Conservation (phyloP, 1,284 basidiomycete species). For the Ustilago vetiveriae region DNA sequence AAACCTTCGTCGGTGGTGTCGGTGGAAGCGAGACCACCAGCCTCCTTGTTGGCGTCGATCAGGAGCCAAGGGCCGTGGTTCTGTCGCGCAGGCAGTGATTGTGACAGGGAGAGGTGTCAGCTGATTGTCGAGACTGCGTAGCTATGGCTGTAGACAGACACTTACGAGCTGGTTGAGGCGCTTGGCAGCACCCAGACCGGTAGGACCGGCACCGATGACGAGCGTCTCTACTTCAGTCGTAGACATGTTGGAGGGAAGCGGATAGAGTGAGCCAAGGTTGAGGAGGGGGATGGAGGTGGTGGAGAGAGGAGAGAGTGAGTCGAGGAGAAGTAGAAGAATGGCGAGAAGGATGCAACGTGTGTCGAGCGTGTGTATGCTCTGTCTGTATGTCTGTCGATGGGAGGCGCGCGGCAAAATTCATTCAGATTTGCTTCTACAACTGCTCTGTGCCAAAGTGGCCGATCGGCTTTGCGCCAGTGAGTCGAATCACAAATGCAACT, state of each 20-base stretch:
- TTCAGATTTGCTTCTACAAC: no score
- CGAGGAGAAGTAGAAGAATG: background rate
- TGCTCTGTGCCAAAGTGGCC: no score
- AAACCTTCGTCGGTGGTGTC: constrained; percentile 71
- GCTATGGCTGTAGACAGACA: no score
- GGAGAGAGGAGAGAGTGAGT: background rate
- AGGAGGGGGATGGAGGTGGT: constrained; percentile 1
- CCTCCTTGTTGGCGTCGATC: constrained; percentile 69
- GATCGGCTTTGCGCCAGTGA: no score
- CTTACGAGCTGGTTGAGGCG: constrained; percentile 70
- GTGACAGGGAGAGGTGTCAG: no score
- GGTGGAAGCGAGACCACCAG: constrained; percentile 71
- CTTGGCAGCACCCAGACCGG: constrained; percentile 71
- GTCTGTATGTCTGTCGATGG: no score
- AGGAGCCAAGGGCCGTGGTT: constrained; percentile 69
- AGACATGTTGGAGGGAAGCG: constrained; percentile 26
- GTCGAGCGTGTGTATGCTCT: no score
- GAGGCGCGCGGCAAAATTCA: no score
- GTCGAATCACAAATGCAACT: no score
- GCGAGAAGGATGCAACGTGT: background rate
- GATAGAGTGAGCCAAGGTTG: background rate
- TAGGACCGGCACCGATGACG: constrained; percentile 67
- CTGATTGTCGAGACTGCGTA: background rate
- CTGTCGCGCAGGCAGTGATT: constrained; percentile 36
- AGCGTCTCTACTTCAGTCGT: constrained; percentile 62